These are phyloP conservation scores for Penicillium occitanis DNA, from an alignment of 2,329 filamentous ascomycete species.

Conservation along the genomic window DNA sequence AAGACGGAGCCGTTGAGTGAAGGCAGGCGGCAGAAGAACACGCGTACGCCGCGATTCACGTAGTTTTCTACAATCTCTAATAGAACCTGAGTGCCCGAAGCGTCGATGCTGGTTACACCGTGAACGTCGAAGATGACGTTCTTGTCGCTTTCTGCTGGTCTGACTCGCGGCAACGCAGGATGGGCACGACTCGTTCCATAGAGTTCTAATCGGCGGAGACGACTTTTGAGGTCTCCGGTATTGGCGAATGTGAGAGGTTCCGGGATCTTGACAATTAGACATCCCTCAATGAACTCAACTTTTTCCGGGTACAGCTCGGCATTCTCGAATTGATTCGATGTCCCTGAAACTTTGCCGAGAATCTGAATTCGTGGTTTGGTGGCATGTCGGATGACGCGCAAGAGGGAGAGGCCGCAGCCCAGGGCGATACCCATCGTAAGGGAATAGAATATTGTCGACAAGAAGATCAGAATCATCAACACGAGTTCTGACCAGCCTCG, in stretches of 20 bases:
- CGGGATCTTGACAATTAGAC: slow-evolving; percentile 94
- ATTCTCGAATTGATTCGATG: slow-evolving; percentile 75
- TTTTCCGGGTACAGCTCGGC: slow-evolving; percentile 70
- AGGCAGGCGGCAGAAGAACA: slow-evolving; percentile 57
- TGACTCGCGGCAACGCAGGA: slow-evolving; percentile 78
- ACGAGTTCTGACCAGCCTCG: slow-evolving; percentile 80
- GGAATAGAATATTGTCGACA: slow-evolving; percentile 92
- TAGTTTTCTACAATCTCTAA: slow-evolving; percentile 84
- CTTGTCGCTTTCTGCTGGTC: slow-evolving; percentile 75
- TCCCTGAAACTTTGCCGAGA: slow-evolving; percentile 81
- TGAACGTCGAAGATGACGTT: slow-evolving; percentile 98
- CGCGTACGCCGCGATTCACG: slow-evolving; percentile 66
- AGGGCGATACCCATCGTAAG: slow-evolving; percentile 90
- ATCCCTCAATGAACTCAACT: slow-evolving; percentile 87
- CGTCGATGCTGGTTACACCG: slow-evolving; percentile 92
- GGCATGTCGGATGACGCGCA: slow-evolving; percentile 85
- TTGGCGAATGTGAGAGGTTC: slow-evolving; percentile 97
- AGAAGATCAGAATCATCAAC: slow-evolving; percentile 87
- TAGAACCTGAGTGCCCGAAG: slow-evolving; percentile 87
- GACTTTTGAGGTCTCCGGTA: slow-evolving; percentile 83
- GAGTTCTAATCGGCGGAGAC: slow-evolving; percentile 78
- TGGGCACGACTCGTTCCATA: slow-evolving; percentile 86
- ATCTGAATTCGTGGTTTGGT: slow-evolving; percentile 96
- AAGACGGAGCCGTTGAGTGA: slow-evolving; percentile 60
- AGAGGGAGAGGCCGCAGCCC: slow-evolving; percentile 83